A percentile compares a stretch with the other conserved stretches of the same genome.
Evolutionary conservation across 164 flowering plant species (phyloP).

Genomic region (Hamamelis virginiana): DNA sequence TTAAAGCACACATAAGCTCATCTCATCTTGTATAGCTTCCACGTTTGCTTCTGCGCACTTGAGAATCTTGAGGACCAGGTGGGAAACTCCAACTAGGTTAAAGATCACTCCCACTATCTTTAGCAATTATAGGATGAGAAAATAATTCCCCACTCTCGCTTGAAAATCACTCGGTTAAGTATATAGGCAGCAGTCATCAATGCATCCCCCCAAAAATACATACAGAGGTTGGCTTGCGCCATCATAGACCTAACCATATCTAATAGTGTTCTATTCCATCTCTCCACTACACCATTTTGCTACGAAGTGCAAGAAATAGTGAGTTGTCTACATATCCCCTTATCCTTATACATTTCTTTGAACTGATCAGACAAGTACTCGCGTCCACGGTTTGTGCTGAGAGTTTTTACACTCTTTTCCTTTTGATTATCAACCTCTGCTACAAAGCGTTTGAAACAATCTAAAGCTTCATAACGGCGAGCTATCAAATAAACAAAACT

Average conservation of each 20-base stretch:
- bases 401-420: background rate
- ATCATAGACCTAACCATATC: too few relatives aligned
- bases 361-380: too few relatives aligned
- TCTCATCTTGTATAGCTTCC: background rate
- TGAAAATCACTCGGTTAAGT: background rate
- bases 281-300: conserved; percentile 12
- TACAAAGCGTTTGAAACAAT: conserved; percentile 1
- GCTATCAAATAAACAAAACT: conserved; percentile 1
- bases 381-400: background rate
- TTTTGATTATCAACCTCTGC: conserved; percentile 6
- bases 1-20: background rate
- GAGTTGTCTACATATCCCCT: too few relatives aligned
- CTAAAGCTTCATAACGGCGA: conserved; percentile 4
- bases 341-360: too few relatives aligned
- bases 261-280: conserved; percentile 10
- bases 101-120: too few relatives aligned
- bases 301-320: too few relatives aligned
- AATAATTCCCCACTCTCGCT: too few relatives aligned
- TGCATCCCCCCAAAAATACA: conserved; percentile 7
- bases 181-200: conserved; percentile 1
- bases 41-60: background rate
- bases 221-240: too few relatives aligned
- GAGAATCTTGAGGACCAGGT: background rate
- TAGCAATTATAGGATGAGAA: too few relatives aligned
- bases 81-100: too few relatives aligned